Evolutionary conservation across 768 basidiomycete species (phyloP).

Genomic region (Trametes elegans): DNA sequence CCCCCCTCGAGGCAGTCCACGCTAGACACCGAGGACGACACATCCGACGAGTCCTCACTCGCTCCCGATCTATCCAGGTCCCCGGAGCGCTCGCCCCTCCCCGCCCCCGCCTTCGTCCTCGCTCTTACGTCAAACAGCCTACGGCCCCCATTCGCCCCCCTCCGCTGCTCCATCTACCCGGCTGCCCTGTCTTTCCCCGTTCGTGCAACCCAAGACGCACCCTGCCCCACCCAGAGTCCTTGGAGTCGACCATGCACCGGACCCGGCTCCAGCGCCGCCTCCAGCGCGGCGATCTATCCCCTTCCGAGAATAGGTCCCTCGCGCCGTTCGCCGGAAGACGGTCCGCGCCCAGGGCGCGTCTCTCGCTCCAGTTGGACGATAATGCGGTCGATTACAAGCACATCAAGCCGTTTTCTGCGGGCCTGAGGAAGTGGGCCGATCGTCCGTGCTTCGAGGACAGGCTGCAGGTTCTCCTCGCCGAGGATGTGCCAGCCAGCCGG

Average conservation of each 20-base stretch:
- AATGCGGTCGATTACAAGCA: conserved; percentile 32
- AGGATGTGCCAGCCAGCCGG: conserved; percentile 16
- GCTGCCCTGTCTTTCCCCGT: conserved; percentile 47
- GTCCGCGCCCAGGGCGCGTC: conserved; percentile 14
- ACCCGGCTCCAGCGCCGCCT: conserved; percentile 48
- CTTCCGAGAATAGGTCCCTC: conserved; percentile 43
- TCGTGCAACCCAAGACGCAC: conserved; percentile 45
- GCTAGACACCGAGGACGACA: conserved; percentile 17
- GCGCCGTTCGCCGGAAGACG: conserved; percentile 37
- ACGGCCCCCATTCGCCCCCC: conserved; percentile 39
- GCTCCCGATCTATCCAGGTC: conserved; percentile 14
- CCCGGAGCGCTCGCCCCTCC: conserved; percentile 17
- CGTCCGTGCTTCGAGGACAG: conserved; percentile 80
- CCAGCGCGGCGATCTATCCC: conserved; percentile 35
- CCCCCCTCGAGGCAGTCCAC: conserved; percentile 13
- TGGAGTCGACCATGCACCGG: conserved; percentile 50
- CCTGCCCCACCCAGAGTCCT: conserved; percentile 37
- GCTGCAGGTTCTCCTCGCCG: conserved; percentile 49
- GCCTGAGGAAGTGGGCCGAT: conserved; percentile 65
- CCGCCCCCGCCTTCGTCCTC: conserved; percentile 38
- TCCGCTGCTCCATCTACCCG: conserved; percentile 45
- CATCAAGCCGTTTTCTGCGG: conserved; percentile 43
- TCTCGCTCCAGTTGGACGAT: conserved; percentile 34
- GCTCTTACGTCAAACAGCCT: conserved; percentile 48
- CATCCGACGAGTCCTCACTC: conserved; percentile 18